Evolutionary conservation across 345 rosid genomes (phyloP).

Genomic region (Aurinia saxatilis): DNA sequence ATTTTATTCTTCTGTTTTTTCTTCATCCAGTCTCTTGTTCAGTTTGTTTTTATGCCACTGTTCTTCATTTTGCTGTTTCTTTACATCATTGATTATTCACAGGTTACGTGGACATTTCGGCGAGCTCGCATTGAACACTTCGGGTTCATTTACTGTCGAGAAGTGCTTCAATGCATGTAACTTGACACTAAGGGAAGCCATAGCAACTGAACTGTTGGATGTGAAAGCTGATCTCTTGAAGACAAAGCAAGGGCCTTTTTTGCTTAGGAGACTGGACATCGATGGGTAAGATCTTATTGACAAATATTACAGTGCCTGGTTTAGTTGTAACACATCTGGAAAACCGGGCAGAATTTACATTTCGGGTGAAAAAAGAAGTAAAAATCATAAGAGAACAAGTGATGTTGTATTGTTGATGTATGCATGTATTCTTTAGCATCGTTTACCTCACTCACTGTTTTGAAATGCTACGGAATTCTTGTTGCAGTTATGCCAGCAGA

Average conservation of each 20-base stretch:
- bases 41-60: background rate
- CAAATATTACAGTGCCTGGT: background rate
- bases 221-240: constrained; percentile 56
- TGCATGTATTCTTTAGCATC: background rate
- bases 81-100: constrained; percentile 8
- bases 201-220: constrained; percentile 62
- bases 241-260: constrained; percentile 78
- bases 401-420: background rate
- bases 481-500: constrained; percentile 48
- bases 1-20: background rate
- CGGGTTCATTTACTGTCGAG: constrained; percentile 84
- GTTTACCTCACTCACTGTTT: background rate
- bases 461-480: constrained; percentile 1
- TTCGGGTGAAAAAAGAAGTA: background rate
- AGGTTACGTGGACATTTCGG: constrained; percentile 85
- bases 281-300: constrained; percentile 53
- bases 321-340: constrained; percentile 2
- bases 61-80: constrained; percentile 10
- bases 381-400: background rate
- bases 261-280: constrained; percentile 69
- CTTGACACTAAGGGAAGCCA: constrained; percentile 57
- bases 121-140: constrained; percentile 56
- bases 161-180: constrained; percentile 73
- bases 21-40: background rate
- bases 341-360: background rate